Evolutionary conservation across 2,329 filamentous ascomycete genomes (phyloP).

Genomic region (Immersiporthe knoxdaviesiana): DNA sequence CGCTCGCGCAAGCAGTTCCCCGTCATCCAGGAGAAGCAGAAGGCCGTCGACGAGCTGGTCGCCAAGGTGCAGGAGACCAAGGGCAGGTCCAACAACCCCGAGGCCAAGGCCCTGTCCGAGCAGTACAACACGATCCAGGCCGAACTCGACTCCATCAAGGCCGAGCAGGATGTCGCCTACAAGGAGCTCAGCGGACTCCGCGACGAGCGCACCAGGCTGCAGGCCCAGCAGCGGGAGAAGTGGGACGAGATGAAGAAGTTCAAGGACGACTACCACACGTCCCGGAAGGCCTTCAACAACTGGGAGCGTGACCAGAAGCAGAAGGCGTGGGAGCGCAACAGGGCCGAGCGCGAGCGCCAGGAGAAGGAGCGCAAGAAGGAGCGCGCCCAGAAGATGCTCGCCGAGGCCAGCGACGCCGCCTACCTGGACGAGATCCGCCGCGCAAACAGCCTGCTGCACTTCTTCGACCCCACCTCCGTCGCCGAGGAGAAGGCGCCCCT

Average conservation of each 20-base stretch:
- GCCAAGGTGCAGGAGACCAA: conserved; percentile 86
- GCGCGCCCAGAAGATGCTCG: conserved; percentile 74
- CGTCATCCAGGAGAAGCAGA: conserved; percentile 81
- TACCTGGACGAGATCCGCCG: conserved; percentile 92
- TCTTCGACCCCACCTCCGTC: conserved; percentile 78
- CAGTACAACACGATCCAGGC: conserved; percentile 83
- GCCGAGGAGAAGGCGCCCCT: conserved; percentile 68
- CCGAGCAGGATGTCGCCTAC: conserved; percentile 87
- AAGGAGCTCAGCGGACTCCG: conserved; percentile 83
- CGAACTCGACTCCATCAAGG: conserved; percentile 88
- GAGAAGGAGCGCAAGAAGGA: conserved; percentile 75
- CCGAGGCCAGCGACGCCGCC: conserved; percentile 81
- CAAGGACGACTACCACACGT: conserved; percentile 85
- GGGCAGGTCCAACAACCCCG: conserved; percentile 88
- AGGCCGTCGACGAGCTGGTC: conserved; percentile 86
- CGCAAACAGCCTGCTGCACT: conserved; percentile 83
- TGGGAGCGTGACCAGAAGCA: conserved; percentile 85
- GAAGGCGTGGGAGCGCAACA: conserved; percentile 74
- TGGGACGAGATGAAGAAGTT: conserved; percentile 79
- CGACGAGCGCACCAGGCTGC: conserved; percentile 82
- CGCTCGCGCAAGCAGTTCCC: conserved; percentile 92
- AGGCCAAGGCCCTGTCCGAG: conserved; percentile 84
- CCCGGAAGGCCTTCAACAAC: conserved; percentile 79
- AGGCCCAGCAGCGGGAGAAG: conserved; percentile 85
- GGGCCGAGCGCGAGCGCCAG: conserved; percentile 77